Base-by-base conservation (phyloP, 1,284 basidiomycete genomes). In the Microbotryum silenes-acaulis region DNA sequence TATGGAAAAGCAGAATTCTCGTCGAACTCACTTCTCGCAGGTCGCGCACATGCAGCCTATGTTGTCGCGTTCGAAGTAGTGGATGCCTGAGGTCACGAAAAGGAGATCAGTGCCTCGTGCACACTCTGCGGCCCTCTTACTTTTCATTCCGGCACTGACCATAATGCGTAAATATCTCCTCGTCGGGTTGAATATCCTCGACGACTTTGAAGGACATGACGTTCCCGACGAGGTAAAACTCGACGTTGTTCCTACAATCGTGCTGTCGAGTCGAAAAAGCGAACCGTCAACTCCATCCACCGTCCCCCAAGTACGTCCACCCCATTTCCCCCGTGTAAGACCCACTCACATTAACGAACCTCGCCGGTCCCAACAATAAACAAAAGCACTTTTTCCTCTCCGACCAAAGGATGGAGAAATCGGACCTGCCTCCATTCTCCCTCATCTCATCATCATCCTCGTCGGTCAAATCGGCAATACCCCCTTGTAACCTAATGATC, bases 371-470 rank as follows among this genome's bases (percentile, higher is more conserved):
- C 69, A 94, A 79, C 77, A 94, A 87, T 68, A 94, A 80, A 78
- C 92, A 88, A 71, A 91, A 91, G 78, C 89, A 90, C 77, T 90
- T 89, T 79, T 89, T 86, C 72, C 88, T 84, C 68, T 87, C 87
- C 49, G 88, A 91, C 74, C 90, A 87, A 62, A 93, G 89, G 70
- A 94, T 89, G 72, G 88, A 91, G 72, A 93, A 94, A 74, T 94
- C 91, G 70, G 87, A 81, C 59, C 88, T 81, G 62, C 87, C 86
- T 66, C 88, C 87, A 55, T 81, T 82, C 54, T 54, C 31, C 7
- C 66, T 87, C 68, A 91, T 81, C 67, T 88, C 86, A 73, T 82
- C 82, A 72, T 89, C 88, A 71, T 90, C 86, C 65, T 88, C 85
- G 54, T 87, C 86, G 8, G 86, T 85, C 48, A 91, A 76, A 72